These are phyloP conservation scores for Penicillium sclerotiorum DNA, from an alignment of 2,329 filamentous ascomycete species.

Conservation along the genomic window DNA sequence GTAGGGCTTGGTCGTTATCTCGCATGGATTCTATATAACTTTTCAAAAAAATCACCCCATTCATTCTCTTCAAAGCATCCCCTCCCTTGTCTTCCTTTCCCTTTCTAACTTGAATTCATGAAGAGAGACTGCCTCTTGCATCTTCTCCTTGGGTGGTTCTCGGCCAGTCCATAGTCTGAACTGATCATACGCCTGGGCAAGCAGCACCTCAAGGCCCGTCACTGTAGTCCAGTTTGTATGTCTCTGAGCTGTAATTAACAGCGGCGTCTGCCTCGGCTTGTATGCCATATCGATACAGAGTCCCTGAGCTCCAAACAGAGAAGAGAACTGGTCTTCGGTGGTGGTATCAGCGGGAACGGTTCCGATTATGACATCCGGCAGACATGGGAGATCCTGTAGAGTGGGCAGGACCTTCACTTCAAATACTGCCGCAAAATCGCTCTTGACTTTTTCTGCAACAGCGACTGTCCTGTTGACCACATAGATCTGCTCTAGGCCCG, in stretches of 20 bases:
- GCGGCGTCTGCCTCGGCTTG: conserved; percentile 23
- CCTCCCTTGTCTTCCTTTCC: background rate
- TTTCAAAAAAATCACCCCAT: no score
- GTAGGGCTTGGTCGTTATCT: no score
- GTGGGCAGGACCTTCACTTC: conserved; percentile 9
- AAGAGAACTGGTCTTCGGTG: conserved; percentile 16
- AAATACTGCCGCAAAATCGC: conserved; percentile 10
- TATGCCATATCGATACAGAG: conserved; percentile 28
- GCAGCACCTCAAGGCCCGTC: conserved; percentile 30
- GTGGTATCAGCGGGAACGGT: conserved; percentile 24
- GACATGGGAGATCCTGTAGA: conserved; percentile 12
- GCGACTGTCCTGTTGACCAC: conserved; percentile 36
- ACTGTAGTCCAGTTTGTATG: conserved; percentile 17
- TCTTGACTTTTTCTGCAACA: conserved; percentile 13
- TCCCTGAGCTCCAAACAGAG: conserved; percentile 13
- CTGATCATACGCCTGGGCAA: conserved; percentile 29
- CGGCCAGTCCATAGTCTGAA: conserved; percentile 26
- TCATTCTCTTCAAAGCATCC: background rate
- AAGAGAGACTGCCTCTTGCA: conserved; percentile 9
- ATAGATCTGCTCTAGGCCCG: conserved; percentile 37
- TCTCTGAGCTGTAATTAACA: conserved; percentile 17
- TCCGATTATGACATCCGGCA: conserved; percentile 23
- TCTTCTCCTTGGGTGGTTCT: conserved; percentile 10
- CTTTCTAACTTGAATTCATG: conserved; percentile 10
- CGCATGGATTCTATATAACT: no score